Evolutionary conservation across 441 rosid genomes (phyloP), one percentile per base, ranked within the genome.

Genomic region (Erodium trifolium): DNA sequence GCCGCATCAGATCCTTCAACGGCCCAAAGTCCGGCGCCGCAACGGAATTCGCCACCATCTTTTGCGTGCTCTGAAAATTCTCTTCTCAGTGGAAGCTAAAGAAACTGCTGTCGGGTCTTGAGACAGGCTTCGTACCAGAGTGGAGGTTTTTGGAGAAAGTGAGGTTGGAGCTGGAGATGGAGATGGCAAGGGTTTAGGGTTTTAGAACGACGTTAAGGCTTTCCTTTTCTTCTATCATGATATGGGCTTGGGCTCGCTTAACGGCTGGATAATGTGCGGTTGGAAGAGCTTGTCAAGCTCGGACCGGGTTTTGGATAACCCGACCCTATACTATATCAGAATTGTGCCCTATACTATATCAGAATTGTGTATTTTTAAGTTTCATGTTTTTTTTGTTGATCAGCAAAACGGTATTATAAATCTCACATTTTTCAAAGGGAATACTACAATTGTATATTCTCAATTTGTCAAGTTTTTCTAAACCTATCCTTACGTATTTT

Each of bases 1-100:
- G 99, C 29, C 76, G 82, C 66, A 92, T 86, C 43, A 94, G 94
- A 77, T 87, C 85, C 27, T 75, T 79, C 68, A 92, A 76, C 68
- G 82, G 91, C 73, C 70, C 77, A 29, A 73, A 85, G 51, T 90
- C 87, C 67, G 65, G 65, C 31, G 12, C 7, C 35, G 34, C 65
- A 19, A 3, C 34, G 10, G 65, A 60, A 19, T 60, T 60, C 2
- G 34, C 65, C 34, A 60, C 65, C 65, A 60, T 60, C 65, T 60
- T 59, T 17, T 23, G 10, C 29, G 64, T 1, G 59, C 59, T 51
- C 59, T 51, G 8, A 5, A 53, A 53, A 53, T 14, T 16, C 8
- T 59, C 64, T 19, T 9, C 63, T 23, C n/a, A 10, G n/a, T 51
- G 29, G 23, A 55, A 55, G 62, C 62, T 55, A 13, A 55, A 55